Conservation (phyloP, 2,329 filamentous ascomycete genomes). For the Ophiostoma ulmi region DNA sequence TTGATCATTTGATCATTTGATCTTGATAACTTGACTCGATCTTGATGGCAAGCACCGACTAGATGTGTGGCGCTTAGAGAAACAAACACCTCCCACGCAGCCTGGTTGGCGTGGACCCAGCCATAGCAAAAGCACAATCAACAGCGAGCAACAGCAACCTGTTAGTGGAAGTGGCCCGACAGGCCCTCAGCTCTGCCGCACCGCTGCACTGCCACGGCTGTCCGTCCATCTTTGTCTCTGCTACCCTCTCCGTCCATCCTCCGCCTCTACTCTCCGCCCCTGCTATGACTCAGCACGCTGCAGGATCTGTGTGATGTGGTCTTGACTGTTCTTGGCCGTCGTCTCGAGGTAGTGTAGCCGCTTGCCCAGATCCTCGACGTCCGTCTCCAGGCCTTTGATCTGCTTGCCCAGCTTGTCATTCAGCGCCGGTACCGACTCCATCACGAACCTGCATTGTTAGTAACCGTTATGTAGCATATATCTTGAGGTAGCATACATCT, state of each 20-base stretch:
- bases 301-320: constrained; percentile 86
- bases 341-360: constrained; percentile 90
- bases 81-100: not conserved
- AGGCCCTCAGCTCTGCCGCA: not conserved
- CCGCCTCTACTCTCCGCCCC: not conserved
- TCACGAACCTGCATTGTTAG: constrained; percentile 56
- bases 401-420: constrained; percentile 71
- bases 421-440: constrained; percentile 65
- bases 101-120: not conserved
- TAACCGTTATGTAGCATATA: not conserved
- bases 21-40: not conserved
- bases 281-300: constrained; percentile 41
- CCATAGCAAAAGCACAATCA: not conserved
- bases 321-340: constrained; percentile 87
- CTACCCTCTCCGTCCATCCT: not conserved
- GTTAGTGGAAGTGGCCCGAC: too few relatives aligned
- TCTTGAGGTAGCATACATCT: constrained; percentile 56
- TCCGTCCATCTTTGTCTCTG: not conserved
- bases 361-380: constrained; percentile 78
- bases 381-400: constrained; percentile 66
- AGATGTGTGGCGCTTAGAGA: not conserved
- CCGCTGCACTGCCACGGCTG: not conserved
- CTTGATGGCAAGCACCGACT: not conserved
- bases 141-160: too few relatives aligned
- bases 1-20: not conserved